Base-by-base conservation (phyloP, 371 early-diverging fungal species). In the Mucor piriformis region DNA sequence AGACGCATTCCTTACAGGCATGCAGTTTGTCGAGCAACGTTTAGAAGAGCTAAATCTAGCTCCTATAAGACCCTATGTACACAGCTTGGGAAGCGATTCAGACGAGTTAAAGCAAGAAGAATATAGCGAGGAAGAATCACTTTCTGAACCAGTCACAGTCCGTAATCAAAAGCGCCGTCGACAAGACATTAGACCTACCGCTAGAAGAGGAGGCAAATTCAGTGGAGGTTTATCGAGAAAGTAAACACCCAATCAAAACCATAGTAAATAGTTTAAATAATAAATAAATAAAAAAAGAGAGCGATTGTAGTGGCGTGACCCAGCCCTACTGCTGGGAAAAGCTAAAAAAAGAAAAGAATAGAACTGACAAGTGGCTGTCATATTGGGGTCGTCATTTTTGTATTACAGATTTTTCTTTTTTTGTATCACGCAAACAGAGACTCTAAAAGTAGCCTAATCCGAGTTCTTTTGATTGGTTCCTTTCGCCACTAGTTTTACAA, bases 121-220 rank as follows among this genome's bases (percentile, higher is more conserved):
- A 50, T 32, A 50, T 20, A 33, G 20, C 16, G 6, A 32, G 33
- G 33, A 29, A 6, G 29, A 23, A 32, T n/a, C n/a, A n/a, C n/a
- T n/a, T n/a, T n/a, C n/a, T n/a, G 55, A 55, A 13, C 46, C 10
- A 20, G 46, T 13, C 21, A 0, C 20, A 18, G 1, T 18, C 20
- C 3, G 18, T 10, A 2, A 4, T 20, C 6, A 42, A 42, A 42
- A 42, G 42, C 5, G 33, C n/a, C n/a, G n/a, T n/a, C n/a, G 11
- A 33, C 33, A 42, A 20, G 16, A 18, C 37, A 12, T 12, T 3
- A 10, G 34, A 15, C 40, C 40, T 2, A 43, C 43, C 0, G 55
- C 55, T 3, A n/a, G 44, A 44, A 42, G 55, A 33, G 55, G 55
- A 6, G 33, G 55, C 10, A 54, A 42, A 20, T 13, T 54, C 13